Evolutionary conservation across 1,284 basidiomycete species (phyloP), one percentile per base, ranked within the genome.

Genomic region (Ustilago bromivora): DNA sequence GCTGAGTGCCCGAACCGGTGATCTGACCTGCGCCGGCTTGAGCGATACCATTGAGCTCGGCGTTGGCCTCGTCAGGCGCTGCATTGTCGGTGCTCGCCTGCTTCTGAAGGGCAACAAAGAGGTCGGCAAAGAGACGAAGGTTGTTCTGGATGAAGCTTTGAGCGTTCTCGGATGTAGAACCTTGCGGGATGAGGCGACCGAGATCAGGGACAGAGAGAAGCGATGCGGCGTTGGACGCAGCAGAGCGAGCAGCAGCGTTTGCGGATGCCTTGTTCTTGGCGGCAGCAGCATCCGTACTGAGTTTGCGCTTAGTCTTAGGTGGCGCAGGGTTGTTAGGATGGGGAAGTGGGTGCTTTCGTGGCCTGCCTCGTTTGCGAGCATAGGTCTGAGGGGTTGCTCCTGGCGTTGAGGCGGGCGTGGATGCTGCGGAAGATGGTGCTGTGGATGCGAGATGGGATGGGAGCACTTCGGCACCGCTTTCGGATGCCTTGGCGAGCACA

Each of bases 31-130:
- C 43, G 43, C n/a, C 11, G n/a, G 32, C n/a, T 28, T 46, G 55
- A 43, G 71, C 19, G 15, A 34, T 38, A 7, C 23, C 28, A 6
- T 36, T 34, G 32, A 54, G 32, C 19, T 36, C 38, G 11, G 19
- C 32, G 13, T 51, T 62, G 2, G 69, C 28, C 40, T 58, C 57
- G 13, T 66, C 63, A 7, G 56, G 41, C 12, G n/a, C 56, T 11
- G 57, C 19, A 36, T 46, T 19, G 34, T 72, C 75, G 32, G 66
- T 63, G 60, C 28, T 61, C 1, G 71, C 76, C 46, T 78, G 76
- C 67, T 74, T 78, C 56, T 78, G 76, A 6, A 78, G 76, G 11
- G 71, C 76, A 2, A 73, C 67, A 53, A 78, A 78, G 47, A 78
- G 71, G 7, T 78, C 76, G 40, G 67, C 76, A 47, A 78, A 78